Evolutionary conservation across 192 early-diverging fungal species (phyloP).

Genomic region (Coemansia sp.): DNA sequence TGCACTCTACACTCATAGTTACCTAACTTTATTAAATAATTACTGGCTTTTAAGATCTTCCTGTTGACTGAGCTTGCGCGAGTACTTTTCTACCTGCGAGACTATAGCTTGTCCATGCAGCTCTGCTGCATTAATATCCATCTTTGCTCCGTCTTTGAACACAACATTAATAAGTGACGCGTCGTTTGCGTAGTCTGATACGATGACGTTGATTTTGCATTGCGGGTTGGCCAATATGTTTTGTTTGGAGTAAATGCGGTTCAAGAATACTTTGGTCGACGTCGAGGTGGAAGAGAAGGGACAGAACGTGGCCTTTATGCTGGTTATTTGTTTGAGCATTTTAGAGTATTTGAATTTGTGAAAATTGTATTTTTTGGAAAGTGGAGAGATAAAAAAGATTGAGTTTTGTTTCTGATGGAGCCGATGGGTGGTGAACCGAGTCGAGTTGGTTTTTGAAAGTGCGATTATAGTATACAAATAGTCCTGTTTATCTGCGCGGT

Average conservation of each 20-base stretch:
- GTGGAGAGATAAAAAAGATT: not conserved
- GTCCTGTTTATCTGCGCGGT: no score
- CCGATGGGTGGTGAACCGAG: no score
- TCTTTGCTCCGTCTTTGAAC: constrained; percentile 50
- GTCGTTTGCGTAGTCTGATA: constrained; percentile 26
- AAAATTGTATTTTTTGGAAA: not conserved
- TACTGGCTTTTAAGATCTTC: constrained; percentile 49
- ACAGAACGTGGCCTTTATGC: constrained; percentile 43
- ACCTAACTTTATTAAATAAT: not conserved
- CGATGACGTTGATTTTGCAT: constrained; percentile 48
- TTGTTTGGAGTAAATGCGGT: constrained; percentile 42
- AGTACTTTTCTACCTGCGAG: constrained; percentile 38
- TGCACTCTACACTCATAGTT: constrained; percentile 8
- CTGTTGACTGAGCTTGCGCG: constrained; percentile 46
- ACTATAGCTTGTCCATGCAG: constrained; percentile 46
- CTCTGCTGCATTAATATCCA: constrained; percentile 34
- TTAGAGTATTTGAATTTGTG: not conserved
- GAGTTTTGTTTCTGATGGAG: not conserved
- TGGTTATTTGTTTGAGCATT: constrained; percentile 54
- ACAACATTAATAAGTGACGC: constrained; percentile 37
- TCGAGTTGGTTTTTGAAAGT: no score
- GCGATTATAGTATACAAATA: no score
- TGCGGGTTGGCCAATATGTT: constrained; percentile 42
- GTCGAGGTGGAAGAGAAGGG: constrained; percentile 45
- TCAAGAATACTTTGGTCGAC: constrained; percentile 48